These are phyloP conservation scores for Chlorella variabilis DNA, from an alignment of 163 green algal genomes.

Conservation along the genomic window DNA sequence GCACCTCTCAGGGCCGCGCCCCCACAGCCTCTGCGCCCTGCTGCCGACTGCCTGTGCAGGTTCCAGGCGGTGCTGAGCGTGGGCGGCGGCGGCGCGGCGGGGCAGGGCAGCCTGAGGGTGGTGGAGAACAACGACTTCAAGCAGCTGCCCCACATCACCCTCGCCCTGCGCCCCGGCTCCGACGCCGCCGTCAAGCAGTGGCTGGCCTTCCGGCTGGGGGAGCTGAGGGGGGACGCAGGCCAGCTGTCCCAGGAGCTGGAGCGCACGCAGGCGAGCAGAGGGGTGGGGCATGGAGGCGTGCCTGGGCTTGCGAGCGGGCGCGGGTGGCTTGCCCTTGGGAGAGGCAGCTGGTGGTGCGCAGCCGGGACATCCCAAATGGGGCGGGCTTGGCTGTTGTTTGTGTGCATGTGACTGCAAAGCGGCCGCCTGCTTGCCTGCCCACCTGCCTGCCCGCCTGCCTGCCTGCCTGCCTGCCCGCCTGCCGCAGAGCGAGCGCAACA, in stretches of 20 bases:
- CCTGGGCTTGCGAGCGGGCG: too few relatives aligned
- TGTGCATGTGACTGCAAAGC: neutral
- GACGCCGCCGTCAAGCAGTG: constrained; percentile 88
- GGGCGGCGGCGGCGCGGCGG: neutral
- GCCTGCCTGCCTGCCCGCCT: neutral
- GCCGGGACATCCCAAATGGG: too few relatives aligned
- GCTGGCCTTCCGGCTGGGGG: constrained; percentile 74
- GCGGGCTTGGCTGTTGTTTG: too few relatives aligned
- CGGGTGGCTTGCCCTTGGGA: too few relatives aligned
- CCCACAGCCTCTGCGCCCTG: neutral
- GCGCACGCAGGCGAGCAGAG: neutral
- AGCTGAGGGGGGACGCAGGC: constrained; percentile 64
- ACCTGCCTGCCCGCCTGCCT: neutral
- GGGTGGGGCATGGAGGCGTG: too few relatives aligned
- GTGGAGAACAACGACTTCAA: constrained; percentile 99
- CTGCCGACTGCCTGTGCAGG: constrained; percentile 57
- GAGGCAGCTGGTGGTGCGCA: too few relatives aligned
- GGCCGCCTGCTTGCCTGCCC: neutral
- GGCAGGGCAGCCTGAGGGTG: constrained; percentile 68
- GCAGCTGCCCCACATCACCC: constrained; percentile 88
- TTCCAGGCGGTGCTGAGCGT: constrained; percentile 77
- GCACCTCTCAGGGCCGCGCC: too few relatives aligned
- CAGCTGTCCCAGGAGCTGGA: constrained; percentile 59
- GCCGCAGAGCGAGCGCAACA: constrained; percentile 32
- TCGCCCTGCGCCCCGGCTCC: constrained; percentile 83